Conservation (phyloP, 257 asterid species). For the Scutellaria barbata region DNA sequence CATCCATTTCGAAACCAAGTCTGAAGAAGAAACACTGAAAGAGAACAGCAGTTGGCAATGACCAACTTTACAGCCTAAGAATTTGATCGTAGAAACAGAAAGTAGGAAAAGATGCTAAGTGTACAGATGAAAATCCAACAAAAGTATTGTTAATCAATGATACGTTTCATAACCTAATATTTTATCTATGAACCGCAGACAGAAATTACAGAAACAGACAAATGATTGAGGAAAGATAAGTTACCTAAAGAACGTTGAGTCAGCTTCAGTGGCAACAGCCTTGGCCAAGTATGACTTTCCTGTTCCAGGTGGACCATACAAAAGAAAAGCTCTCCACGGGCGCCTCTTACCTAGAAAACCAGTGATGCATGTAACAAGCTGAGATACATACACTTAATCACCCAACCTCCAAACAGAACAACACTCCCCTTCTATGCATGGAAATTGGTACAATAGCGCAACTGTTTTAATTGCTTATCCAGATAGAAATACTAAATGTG, state of each 20-base stretch:
- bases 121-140: conserved; percentile 15
- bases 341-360: conserved; percentile 79
- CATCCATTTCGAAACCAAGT: conserved; percentile 99
- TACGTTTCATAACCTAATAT: conserved; percentile 16
- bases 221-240: conserved; percentile 28
- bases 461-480: conserved; percentile 12
- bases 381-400: not conserved
- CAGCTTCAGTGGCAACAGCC: conserved; percentile 99
- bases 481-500: conserved; percentile 4
- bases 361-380: not conserved
- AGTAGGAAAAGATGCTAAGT: conserved; percentile 16
- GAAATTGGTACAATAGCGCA: not conserved
- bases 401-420: conserved; percentile 22
- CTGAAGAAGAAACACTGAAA: conserved; percentile 94
- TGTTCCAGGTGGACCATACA: conserved; percentile 99
- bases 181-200: conserved; percentile 10
- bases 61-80: conserved; percentile 59
- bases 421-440: not conserved
- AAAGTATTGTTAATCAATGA: conserved; percentile 14
- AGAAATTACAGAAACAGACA: conserved; percentile 3
- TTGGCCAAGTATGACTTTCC: conserved; percentile 98
- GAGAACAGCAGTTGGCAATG: conserved; percentile 60
- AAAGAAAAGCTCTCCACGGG: conserved; percentile 99
- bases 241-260: conserved; percentile 94
- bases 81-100: conserved; percentile 33